Percentiles rank a stretch among this genome's conserved stretches.
These are phyloP conservation scores for Erysimum cheiri DNA, from an alignment of 441 rosid genomes.

Conservation along the genomic window DNA sequence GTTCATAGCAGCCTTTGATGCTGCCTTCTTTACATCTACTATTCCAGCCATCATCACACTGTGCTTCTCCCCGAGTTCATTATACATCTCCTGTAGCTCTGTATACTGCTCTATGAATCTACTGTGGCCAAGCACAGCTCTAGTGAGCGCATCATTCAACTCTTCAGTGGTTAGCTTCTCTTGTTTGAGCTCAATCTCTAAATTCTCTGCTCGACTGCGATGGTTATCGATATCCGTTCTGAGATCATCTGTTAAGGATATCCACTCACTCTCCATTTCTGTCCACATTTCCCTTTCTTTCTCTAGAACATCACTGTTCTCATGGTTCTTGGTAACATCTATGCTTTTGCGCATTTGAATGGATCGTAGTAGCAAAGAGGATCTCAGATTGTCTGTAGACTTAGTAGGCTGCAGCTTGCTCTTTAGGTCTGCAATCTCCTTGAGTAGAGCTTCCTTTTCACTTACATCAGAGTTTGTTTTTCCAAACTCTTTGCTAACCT, in stretches of 20 bases:
- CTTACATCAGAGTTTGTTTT: conserved; percentile 45
- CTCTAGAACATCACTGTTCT: conserved; percentile 63
- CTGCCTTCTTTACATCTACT: conserved; percentile 84
- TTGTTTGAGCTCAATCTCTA: conserved; percentile 67
- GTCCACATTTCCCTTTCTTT: conserved; percentile 86
- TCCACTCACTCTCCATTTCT: conserved; percentile 98
- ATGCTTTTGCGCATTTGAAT: conserved; percentile 65
- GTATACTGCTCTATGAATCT: conserved; percentile 95
- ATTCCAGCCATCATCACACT: conserved; percentile 78
- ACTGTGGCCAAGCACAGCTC: conserved; percentile 90
- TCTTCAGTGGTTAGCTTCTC: conserved; percentile 79
- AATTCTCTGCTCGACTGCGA: conserved; percentile 72
- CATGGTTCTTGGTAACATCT: conserved; percentile 39
- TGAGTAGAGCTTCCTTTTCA: conserved; percentile 80
- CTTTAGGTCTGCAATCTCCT: conserved; percentile 72
- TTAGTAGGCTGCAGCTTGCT: conserved; percentile 63
- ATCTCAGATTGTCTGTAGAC: conserved; percentile 71
- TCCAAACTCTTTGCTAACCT: conserved; percentile 54
- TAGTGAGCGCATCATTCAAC: conserved; percentile 77
- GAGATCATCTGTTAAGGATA: conserved; percentile 86
- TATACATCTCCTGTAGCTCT: conserved; percentile 82
- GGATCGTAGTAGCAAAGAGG: conserved; percentile 72
- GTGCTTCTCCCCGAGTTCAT: conserved; percentile 73
- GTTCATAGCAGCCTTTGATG: conserved; percentile 75
- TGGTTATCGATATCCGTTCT: conserved; percentile 77